A percentile compares a stretch with the other conserved stretches of the same genome.
Conservation (phyloP, 768 basidiomycete genomes). For the Pulveroboletus sp. region DNA sequence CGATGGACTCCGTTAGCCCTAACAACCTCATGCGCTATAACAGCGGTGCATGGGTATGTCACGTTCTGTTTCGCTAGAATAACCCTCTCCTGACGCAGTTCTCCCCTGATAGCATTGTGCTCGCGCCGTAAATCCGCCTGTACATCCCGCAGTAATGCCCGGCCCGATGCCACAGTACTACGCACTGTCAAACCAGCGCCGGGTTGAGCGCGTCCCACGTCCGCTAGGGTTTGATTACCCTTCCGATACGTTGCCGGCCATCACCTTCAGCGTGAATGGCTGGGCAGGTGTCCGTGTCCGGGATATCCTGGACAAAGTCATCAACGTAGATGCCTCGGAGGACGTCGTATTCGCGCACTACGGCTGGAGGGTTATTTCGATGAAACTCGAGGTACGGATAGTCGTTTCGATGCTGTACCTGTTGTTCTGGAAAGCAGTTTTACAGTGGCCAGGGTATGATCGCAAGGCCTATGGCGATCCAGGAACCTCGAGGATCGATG, state of each 20-base stretch:
- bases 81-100: background rate
- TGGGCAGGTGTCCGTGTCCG: slow-evolving; percentile 19
- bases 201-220: slow-evolving; percentile 22
- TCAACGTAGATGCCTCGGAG: slow-evolving; percentile 16
- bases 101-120: slow-evolving; percentile 12
- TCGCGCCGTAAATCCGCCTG: slow-evolving; percentile 10
- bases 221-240: slow-evolving; percentile 8
- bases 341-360: slow-evolving; percentile 15
- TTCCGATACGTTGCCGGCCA: slow-evolving; percentile 9
- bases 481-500: slow-evolving; percentile 16
- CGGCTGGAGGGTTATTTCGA: slow-evolving; percentile 19
- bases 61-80: background rate
- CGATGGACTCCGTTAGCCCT: background rate
- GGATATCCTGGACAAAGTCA: slow-evolving; percentile 12
- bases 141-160: slow-evolving; percentile 15
- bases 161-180: slow-evolving; percentile 19
- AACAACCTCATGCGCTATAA: background rate
- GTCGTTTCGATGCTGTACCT: background rate
- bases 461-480: background rate
- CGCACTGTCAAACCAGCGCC: slow-evolving; percentile 13
- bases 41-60: slow-evolving; percentile 3
- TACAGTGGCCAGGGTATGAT: slow-evolving; percentile 26
- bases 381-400: slow-evolving; percentile 19
- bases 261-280: slow-evolving; percentile 17
- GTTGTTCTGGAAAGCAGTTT: background rate